Base-by-base conservation (phyloP, 306 rosid species). In the Trifolium subterraneum region DNA sequence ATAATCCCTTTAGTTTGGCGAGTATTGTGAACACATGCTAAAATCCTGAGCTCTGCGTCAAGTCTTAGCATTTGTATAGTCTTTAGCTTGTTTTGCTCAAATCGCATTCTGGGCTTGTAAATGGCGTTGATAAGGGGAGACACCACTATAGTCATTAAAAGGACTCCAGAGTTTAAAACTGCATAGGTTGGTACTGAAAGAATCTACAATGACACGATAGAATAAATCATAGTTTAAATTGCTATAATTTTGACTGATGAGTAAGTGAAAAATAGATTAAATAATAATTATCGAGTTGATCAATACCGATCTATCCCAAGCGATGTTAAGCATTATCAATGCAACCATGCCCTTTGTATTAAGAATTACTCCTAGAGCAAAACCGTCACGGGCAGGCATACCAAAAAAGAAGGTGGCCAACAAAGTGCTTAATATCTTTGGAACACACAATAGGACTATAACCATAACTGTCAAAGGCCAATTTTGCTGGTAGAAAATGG, bases 261-360 rank as follows among this genome's bases (percentile, higher is more conserved):
- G n/a, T 42, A 42, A 42, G 1, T 42, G 5, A 12, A 11, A 42
- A 42, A 42, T 42, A 42, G n/a, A 42, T 14, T 42, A 42, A 42
- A 11, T 12, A 42, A 42, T 36, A 36, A 36, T 36, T 36, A 36
- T n/a, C 10, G n/a, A 48, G 8, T n/a, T 15, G 55, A n/a, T 48
- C 8, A 48, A 8, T 75, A 82, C 86, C 77, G 9, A 3, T 78
- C 70, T 64, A 51, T 83, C 81, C 81, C 83, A 74, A 19, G 72
- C 85, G 18, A 16, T 41, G 61, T 77, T 80, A 2, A 83, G 69
- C 79, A 86, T 65, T 13, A 86, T 47, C 0, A 86, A 10, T 13
- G 85, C 80, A 64, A 83, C 25, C 52, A 79, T 72, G 2, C 85
- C 89, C 23, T 86, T 86, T 27, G 87, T 83, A 47, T 83, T 86